These are phyloP conservation scores for Termitomyces bulborhizus DNA, from an alignment of 768 basidiomycete genomes.

Conservation along the genomic window DNA sequence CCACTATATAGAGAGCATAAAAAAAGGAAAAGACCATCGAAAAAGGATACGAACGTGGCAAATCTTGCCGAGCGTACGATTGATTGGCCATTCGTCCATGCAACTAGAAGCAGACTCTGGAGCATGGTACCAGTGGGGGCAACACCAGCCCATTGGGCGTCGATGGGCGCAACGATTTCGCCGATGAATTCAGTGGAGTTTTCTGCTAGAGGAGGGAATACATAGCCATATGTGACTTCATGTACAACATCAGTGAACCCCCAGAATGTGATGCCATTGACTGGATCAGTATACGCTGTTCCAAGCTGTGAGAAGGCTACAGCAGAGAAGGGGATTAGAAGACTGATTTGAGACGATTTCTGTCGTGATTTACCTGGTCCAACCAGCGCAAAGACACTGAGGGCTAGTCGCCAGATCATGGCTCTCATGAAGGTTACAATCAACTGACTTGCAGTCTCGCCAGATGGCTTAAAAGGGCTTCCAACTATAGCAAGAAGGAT, in stretches of 20 bases:
- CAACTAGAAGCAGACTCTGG: constrained; percentile 49
- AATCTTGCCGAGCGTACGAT: constrained; percentile 49
- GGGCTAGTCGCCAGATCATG: constrained; percentile 27
- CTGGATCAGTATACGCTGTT: constrained; percentile 38
- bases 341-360: background rate
- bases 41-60: constrained; percentile 38
- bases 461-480: constrained; percentile 13
- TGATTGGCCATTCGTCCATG: constrained; percentile 48
- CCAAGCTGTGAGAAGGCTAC: constrained; percentile 39
- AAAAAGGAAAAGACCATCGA: background rate
- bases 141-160: constrained; percentile 48
- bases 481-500: constrained; percentile 4
- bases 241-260: constrained; percentile 37
- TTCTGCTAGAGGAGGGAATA: constrained; percentile 42
- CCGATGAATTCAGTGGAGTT: constrained; percentile 53
- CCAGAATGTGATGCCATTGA: constrained; percentile 50
- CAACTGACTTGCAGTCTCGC: background rate
- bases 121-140: constrained; percentile 51
- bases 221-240: constrained; percentile 39
- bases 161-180: constrained; percentile 52
- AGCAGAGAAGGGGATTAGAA: background rate
- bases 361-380: constrained; percentile 29
- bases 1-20: constrained; percentile 23
- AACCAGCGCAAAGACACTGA: constrained; percentile 33
- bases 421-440: constrained; percentile 10